phyloP scores from a whole-genome alignment of 352 stramenopile genomes.

The Globisporangium nodosum region DNA sequence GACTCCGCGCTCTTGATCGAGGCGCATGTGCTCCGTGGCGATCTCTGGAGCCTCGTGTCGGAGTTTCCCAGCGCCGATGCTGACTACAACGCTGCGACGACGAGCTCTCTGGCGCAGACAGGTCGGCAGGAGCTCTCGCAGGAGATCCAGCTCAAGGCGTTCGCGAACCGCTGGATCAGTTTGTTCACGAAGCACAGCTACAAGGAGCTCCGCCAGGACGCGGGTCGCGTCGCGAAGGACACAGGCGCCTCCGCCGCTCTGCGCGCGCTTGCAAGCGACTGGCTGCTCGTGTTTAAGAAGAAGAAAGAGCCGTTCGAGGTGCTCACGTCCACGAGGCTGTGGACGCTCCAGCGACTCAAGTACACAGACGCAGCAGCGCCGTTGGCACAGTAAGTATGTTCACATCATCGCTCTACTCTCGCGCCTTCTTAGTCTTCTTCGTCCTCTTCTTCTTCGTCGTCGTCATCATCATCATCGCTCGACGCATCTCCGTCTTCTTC shows the following conservation, averaged over 20 bases:
- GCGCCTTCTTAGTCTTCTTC: neutral
- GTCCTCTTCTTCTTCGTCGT: neutral
- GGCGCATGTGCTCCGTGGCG: slow-evolving; percentile 41
- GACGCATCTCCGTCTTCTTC: neutral
- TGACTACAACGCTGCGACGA: slow-evolving; percentile 31
- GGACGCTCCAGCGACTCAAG: slow-evolving; percentile 34
- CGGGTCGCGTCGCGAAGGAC: slow-evolving; percentile 8
- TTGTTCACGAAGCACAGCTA: slow-evolving; percentile 37
- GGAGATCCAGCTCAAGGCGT: slow-evolving; percentile 31
- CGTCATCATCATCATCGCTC: slow-evolving; percentile 6
- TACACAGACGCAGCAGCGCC: slow-evolving; percentile 12
- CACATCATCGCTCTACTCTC: neutral
- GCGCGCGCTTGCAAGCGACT: slow-evolving; percentile 23
- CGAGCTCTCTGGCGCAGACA: neutral
- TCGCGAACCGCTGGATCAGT: slow-evolving; percentile 48
- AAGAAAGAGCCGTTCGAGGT: slow-evolving; percentile 36
- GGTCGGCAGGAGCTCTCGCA: slow-evolving; percentile 11
- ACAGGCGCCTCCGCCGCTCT: slow-evolving; percentile 1
- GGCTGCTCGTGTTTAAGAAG: slow-evolving; percentile 38
- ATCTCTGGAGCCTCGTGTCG: slow-evolving; percentile 44
- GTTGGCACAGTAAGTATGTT: neutral
- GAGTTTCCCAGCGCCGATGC: slow-evolving; percentile 29
- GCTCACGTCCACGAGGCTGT: slow-evolving; percentile 31
- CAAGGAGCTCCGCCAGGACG: slow-evolving; percentile 37
- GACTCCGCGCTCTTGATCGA: slow-evolving; percentile 23